Conservation (phyloP, 1,284 basidiomycete genomes). For the Stygiomarasmius scandens region DNA sequence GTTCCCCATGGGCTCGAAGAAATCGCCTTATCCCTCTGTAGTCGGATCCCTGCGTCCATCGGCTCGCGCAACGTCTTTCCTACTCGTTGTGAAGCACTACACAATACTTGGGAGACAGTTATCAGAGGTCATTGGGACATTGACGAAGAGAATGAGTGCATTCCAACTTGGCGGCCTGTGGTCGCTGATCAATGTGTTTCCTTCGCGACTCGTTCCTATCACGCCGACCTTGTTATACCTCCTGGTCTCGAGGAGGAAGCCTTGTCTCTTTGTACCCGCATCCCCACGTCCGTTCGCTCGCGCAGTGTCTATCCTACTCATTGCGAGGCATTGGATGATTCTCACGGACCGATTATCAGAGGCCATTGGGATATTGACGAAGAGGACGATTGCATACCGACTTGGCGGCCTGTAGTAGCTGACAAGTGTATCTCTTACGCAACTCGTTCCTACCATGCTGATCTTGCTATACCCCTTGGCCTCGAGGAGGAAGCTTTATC, state of each 20-base stretch:
- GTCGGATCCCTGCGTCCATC: no score
- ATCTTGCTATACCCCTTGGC: background rate
- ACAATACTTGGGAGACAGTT: background rate
- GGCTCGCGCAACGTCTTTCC: no score
- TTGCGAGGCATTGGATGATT: background rate
- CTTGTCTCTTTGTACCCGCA: background rate
- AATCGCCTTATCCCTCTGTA: no score
- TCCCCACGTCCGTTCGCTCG: background rate
- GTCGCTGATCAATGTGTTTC: background rate
- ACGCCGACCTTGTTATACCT: background rate
- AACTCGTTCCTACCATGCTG: background rate
- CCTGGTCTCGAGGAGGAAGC: background rate
- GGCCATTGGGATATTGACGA: background rate
- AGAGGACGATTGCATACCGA: no score
- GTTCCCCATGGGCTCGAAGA: no score
- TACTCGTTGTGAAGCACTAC: background rate
- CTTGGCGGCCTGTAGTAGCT: no score
- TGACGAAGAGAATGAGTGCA: no score
- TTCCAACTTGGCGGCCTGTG: no score
- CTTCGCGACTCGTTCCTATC: background rate
- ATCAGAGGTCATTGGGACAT: background rate
- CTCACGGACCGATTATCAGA: background rate
- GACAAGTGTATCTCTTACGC: background rate
- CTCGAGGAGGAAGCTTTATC: background rate
- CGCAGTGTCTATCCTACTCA: no score